phyloP scores from a whole-genome alignment of 306 rosid species.

The Cucurbita argyrosperma region DNA sequence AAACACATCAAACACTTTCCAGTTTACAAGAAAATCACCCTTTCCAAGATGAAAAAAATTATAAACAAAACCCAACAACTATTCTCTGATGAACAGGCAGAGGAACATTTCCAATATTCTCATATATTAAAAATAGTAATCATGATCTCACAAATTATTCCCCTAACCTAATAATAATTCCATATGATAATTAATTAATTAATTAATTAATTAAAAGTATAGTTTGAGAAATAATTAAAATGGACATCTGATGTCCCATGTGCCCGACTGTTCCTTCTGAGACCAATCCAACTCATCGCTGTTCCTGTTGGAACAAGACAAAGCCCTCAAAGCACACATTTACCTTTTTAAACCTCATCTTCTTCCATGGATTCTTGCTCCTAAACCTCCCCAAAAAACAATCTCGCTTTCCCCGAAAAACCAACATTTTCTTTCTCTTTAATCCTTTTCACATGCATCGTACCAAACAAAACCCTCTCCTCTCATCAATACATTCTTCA shows the following conservation, averaged over 20 bases:
- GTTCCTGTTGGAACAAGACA: neutral
- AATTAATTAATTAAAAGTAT: neutral
- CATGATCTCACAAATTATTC: slow-evolving; percentile 6
- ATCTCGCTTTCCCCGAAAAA: slow-evolving; percentile 22
- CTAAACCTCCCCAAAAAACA: slow-evolving; percentile 9
- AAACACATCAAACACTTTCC: too few species aligned
- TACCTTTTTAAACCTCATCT: neutral
- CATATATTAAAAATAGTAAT: neutral
- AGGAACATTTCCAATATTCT: neutral
- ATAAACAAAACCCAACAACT: neutral
- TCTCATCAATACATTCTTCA: slow-evolving; percentile 24
- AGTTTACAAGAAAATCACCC: neutral
- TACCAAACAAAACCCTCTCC: slow-evolving; percentile 22
- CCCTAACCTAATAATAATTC: slow-evolving; percentile 4
- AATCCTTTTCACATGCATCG: slow-evolving; percentile 29
- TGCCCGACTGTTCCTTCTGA: neutral
- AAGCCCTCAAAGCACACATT: neutral
- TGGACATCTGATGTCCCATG: slow-evolving; percentile 6
- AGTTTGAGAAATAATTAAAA: neutral
- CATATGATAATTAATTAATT: neutral
- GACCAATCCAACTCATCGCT: slow-evolving; percentile 5
- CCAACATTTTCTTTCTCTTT: neutral
- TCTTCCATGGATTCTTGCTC: neutral
- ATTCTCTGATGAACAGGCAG: neutral
- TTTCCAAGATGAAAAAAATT: too few species aligned